A percentile compares a stretch with the other conserved stretches of the same genome.
Evolutionary conservation across 2,329 filamentous ascomycete species (phyloP).

Genomic region (Colletotrichum sp.): DNA sequence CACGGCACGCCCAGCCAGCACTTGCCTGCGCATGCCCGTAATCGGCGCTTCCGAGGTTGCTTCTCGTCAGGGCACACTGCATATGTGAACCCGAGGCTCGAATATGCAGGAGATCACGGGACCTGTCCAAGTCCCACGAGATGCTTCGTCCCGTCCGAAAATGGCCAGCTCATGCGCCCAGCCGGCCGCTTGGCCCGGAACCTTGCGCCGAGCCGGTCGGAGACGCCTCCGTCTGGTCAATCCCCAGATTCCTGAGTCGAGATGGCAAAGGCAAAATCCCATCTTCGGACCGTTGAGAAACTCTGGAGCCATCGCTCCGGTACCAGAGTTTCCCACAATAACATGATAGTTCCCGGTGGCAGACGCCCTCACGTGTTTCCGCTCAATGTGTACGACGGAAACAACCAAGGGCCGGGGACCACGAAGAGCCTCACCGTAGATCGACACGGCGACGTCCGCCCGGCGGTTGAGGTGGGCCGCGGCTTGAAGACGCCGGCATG

Average conservation of each 20-base stretch:
- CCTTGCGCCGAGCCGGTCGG: neutral
- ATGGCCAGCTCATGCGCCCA: neutral
- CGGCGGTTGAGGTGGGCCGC: neutral
- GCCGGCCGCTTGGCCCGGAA: neutral
- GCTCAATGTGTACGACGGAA: neutral
- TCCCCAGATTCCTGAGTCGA: neutral
- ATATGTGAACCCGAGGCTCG: neutral
- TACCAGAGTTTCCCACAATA: neutral
- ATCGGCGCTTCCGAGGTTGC: neutral
- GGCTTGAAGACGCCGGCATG: neutral
- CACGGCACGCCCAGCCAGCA: neutral
- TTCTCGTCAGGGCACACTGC: neutral
- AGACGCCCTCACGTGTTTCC: neutral
- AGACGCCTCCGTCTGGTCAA: neutral
- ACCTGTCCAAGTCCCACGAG: neutral
- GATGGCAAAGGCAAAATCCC: slow-evolving; percentile 1
- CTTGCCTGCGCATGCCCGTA: neutral
- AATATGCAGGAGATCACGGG: neutral
- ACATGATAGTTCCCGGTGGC: neutral
- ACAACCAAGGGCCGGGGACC: neutral
- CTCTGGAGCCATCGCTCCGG: slow-evolving; percentile 6
- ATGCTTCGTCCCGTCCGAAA: neutral
- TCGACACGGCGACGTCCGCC: slow-evolving; percentile 4
- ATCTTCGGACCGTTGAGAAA: slow-evolving; percentile 4
- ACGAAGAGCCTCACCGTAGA: slow-evolving; percentile 10